Base-by-base conservation (phyloP, 495 filamentous ascomycete genomes). In the Hyaloscypha variabilis region DNA sequence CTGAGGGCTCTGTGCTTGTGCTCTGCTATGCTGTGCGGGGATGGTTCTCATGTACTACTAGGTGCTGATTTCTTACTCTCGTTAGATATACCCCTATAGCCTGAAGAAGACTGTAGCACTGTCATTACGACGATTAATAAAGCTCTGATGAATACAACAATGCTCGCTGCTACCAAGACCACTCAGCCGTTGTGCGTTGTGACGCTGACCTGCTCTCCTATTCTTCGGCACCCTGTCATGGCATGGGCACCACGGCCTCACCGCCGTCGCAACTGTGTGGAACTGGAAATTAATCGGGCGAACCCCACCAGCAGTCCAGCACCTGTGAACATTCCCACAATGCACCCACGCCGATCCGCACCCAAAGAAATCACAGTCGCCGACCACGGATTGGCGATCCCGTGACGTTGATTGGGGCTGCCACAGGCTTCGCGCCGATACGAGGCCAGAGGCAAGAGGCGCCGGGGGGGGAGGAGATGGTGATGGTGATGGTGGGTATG, bases 81-180 rank as follows among this genome's bases (percentile, higher is more conserved):
- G 26, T 56, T 63, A 36, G 49, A 65, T 49, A 69, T 69, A 69
- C 67, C 62, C 67, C 30, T 58, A 58, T n/a, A 29, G 29, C 14
- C 36, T 29, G 17, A 6, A 63, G 28, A 55, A 3, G 62, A 53
- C 50, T 64, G 62, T 67, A 66, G 58, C 59, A 58, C 65, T 54
- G 59, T 67, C 65, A 59, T 59, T 67, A 67, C 65, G 36, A 58
- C 61, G 59, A 63, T 46, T 63, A 63, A 67, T 67, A 19, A 36
- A 36, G 31, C 36, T 49, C 49, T 13, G 1, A 42, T 13, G 10
- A 54, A 54, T 54, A 54, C 19, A 54, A 28, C 14, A 54, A n/a
- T n/a, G n/a, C n/a, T n/a, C n/a, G n/a, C n/a, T n/a, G n/a, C n/a
- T n/a, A n/a, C n/a, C n/a, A n/a, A n/a, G n/a, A n/a, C 39, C 4